Conservation (phyloP, 2,329 filamentous ascomycete species). For the Aspergillus ochraceus region DNA sequence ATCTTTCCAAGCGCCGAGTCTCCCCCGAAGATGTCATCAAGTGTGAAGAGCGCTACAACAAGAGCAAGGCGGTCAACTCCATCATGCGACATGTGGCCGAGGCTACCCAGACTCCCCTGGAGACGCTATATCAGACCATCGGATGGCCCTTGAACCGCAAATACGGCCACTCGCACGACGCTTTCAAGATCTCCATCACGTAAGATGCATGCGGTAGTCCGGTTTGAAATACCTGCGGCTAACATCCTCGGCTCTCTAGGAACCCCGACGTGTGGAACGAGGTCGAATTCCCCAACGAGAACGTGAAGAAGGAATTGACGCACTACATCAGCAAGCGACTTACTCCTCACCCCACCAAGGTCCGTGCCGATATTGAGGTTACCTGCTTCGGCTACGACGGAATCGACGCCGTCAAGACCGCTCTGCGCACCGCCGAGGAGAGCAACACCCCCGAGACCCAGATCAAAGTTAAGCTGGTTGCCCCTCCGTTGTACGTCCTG, state of each 20-base stretch:
- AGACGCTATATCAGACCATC: slow-evolving; percentile 89
- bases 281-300: slow-evolving; percentile 80
- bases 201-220: slow-evolving; percentile 44
- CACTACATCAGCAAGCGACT: slow-evolving; percentile 96
- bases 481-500: slow-evolving; percentile 92
- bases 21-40: slow-evolving; percentile 97
- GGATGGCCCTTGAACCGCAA: slow-evolving; percentile 98
- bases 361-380: slow-evolving; percentile 95
- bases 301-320: slow-evolving; percentile 85
- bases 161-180: slow-evolving; percentile 94
- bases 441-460: slow-evolving; percentile 89
- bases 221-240: slow-evolving; percentile 5
- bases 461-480: slow-evolving; percentile 98
- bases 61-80: slow-evolving; percentile 98
- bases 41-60: slow-evolving; percentile 99
- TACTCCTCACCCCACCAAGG: slow-evolving; percentile 97
- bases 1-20: slow-evolving; percentile 97
- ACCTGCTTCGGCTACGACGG: slow-evolving; percentile 95
- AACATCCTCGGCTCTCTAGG: slow-evolving; percentile 44
- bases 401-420: slow-evolving; percentile 95
- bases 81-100: slow-evolving; percentile 99
- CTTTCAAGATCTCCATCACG: slow-evolving; percentile 99
- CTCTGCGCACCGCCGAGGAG: slow-evolving; percentile 86
- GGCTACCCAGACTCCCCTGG: slow-evolving; percentile 92
- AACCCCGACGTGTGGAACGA: slow-evolving; percentile 97